These are phyloP conservation scores for Magnolia sinica DNA, from an alignment of 164 flowering plant species.

Conservation along the genomic window DNA sequence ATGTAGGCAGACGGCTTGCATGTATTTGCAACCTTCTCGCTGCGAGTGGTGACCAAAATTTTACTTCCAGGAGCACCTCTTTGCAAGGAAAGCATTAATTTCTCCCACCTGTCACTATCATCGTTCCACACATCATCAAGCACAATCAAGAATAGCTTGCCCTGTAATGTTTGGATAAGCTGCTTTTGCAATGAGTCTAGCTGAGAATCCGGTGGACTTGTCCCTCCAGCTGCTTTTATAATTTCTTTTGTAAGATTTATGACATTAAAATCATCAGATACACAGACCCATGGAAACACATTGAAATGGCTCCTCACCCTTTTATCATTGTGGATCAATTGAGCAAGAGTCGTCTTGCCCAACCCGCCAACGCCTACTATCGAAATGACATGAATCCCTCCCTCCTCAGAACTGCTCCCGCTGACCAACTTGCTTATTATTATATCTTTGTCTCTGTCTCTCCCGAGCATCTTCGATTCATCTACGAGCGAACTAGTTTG, in stretches of 20 bases:
- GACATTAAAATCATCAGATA: slow-evolving; percentile 2
- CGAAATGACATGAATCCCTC: too few species aligned
- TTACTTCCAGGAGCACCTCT: slow-evolving; percentile 7
- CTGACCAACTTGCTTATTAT: too few species aligned
- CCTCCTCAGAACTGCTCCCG: too few species aligned
- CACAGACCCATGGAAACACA: not conserved
- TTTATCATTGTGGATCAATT: too few species aligned
- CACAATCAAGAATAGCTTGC: not conserved
- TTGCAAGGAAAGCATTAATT: not conserved
- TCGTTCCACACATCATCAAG: slow-evolving; percentile 1
- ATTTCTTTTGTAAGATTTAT: not conserved
- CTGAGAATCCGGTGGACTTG: not conserved
- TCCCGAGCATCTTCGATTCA: too few species aligned
- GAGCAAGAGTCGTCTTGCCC: too few species aligned
- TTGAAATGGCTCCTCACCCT: not conserved
- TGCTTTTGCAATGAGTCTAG: not conserved
- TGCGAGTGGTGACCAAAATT: slow-evolving; percentile 17
- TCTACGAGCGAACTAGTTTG: too few species aligned
- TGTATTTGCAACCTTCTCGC: not conserved
- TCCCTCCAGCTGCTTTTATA: not conserved
- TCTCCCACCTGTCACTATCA: not conserved
- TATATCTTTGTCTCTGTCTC: too few species aligned
- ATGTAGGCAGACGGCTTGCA: too few species aligned
- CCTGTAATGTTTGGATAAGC: not conserved
- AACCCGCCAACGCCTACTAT: too few species aligned